Evolutionary conservation across 352 stramenopile genomes (phyloP), one percentile per base, ranked within the genome.

Genomic region (Phytophthora idaei): DNA sequence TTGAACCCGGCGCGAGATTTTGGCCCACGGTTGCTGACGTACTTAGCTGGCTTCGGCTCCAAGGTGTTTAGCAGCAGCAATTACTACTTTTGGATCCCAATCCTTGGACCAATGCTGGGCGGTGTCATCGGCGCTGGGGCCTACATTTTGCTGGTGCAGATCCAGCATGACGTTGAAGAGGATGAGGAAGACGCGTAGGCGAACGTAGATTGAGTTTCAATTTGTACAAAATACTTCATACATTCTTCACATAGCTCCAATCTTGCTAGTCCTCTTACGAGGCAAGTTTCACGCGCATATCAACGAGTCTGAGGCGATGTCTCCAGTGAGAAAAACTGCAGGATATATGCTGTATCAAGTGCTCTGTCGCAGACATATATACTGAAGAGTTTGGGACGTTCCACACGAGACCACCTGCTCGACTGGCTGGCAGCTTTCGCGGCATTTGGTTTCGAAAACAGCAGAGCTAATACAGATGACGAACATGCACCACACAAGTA

Each of bases 71-170:
- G 78, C 17, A 47, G 67, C 3, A 60, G 57, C 42, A 73, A 69
- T 53, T 70, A 76, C 67, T 90, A 90, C 78, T 90, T 90, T 58
- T 88, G 76, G 78, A 82, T 83, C 39, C 78, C 77, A 11, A 73
- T 90, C 25, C 64, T 85, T 5, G 78, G 64, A n/a, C 81, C 78
- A 12, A 51, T 77, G 15, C 39, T 86, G 1, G 81, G 80, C 3
- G 76, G 76, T 8, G 56, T 85, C 3, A 45, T 77, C 5, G 78
- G 82, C 8, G 78, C 54, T n/a, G 77, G 76, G 9, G 14, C 61
- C 25, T 90, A 89, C 70, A 75, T 76, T 41, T 39, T 86, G 6
- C 73, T 80, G 6, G 70, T 90, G 9, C 64, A 83, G 59, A 84
- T 82, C 28, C 79, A 90, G 61, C 77, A 90, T 58, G 72, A 64